These are phyloP conservation scores for Baudoinia panamericana DNA, from an alignment of 495 filamentous ascomycete genomes.

Conservation along the genomic window DNA sequence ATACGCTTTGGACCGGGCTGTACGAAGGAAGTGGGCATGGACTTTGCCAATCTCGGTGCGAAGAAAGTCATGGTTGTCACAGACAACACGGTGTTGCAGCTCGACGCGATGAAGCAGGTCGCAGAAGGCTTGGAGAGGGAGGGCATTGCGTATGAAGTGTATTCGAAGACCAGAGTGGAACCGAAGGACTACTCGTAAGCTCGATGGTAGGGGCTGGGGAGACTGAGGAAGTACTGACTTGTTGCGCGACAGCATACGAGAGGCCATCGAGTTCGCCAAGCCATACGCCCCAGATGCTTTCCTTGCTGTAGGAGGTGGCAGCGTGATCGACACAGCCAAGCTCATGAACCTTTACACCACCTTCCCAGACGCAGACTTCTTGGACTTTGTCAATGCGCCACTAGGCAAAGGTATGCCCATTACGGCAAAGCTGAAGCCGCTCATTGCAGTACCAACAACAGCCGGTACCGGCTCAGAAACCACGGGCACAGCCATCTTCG, in stretches of 20 bases:
- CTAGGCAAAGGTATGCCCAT: slow-evolving; percentile 80
- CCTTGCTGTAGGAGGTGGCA: slow-evolving; percentile 67
- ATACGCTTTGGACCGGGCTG: slow-evolving; percentile 87
- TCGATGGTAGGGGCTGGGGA: too few species aligned
- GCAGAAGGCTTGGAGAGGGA: slow-evolving; percentile 61
- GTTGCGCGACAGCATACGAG: slow-evolving; percentile 65
- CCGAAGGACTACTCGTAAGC: slow-evolving; percentile 84
- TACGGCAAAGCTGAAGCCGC: slow-evolving; percentile 59
- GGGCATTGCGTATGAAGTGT: slow-evolving; percentile 69
- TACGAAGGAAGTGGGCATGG: slow-evolving; percentile 99
- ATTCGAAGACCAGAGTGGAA: slow-evolving; percentile 64
- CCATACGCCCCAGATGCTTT: slow-evolving; percentile 72
- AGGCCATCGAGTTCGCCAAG: slow-evolving; percentile 75
- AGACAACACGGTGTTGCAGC: slow-evolving; percentile 60
- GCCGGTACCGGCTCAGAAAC: slow-evolving; percentile 93
- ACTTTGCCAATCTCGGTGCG: slow-evolving; percentile 78
- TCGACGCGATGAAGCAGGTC: slow-evolving; percentile 77
- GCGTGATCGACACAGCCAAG: slow-evolving; percentile 90
- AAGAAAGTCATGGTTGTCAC: slow-evolving; percentile 85
- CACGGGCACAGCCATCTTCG: slow-evolving; percentile 95
- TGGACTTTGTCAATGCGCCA: slow-evolving; percentile 96
- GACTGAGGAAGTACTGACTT: too few species aligned
- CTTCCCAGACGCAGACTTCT: slow-evolving; percentile 77
- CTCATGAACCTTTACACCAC: slow-evolving; percentile 92
- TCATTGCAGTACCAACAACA: slow-evolving; percentile 90